Percentiles rank a stretch among this genome's conserved stretches.
phyloP scores from a whole-genome alignment of 1,284 basidiomycete genomes.

The Leccinum pachyderme region DNA sequence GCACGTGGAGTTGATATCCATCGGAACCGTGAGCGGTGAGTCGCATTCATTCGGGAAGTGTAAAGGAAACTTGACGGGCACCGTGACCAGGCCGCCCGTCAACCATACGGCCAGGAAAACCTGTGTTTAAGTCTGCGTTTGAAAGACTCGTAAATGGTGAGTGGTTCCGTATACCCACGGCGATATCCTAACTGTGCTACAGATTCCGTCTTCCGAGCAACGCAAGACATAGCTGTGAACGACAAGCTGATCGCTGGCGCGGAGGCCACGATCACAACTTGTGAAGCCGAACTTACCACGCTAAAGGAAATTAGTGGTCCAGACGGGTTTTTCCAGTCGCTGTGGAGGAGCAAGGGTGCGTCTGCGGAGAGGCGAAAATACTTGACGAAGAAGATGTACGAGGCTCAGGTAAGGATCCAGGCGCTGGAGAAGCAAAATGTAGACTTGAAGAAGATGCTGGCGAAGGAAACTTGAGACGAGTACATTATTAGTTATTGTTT shows the following conservation, averaged over 20 bases:
- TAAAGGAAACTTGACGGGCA: not conserved
- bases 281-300: constrained; percentile 73
- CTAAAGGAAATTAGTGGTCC: constrained; percentile 60
- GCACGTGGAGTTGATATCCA: constrained; percentile 84
- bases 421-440: constrained; percentile 66
- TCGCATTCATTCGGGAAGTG: not conserved
- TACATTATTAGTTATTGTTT: not conserved
- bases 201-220: constrained; percentile 82
- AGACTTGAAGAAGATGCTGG: constrained; percentile 62
- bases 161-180: constrained; percentile 16
- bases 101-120: constrained; percentile 84
- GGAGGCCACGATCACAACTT: constrained; percentile 65
- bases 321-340: constrained; percentile 37
- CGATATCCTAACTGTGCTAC: not conserved
- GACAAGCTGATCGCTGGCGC: constrained; percentile 66
- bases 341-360: constrained; percentile 51
- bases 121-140: constrained; percentile 87
- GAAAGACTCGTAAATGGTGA: constrained; percentile 73
- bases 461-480: constrained; percentile 29
- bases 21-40: constrained; percentile 73
- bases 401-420: constrained; percentile 66
- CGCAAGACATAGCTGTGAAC: constrained; percentile 81
- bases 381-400: constrained; percentile 73
- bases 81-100: constrained; percentile 72
- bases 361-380: constrained; percentile 66